phyloP scores from a whole-genome alignment of 208 protist genomes.

The Polymyxa betae region DNA sequence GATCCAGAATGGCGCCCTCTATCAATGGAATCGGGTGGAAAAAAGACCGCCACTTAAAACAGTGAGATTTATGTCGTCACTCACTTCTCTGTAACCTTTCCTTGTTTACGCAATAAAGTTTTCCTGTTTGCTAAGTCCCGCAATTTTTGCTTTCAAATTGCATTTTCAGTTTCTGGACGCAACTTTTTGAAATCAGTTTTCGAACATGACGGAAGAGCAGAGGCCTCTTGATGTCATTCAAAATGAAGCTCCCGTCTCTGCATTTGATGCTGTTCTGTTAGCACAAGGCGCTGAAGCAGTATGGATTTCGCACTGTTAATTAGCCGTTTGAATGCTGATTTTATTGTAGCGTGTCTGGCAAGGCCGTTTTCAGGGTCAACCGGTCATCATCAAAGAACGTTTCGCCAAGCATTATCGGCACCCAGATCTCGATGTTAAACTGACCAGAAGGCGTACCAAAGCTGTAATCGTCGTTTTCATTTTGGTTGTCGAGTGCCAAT shows the following conservation, averaged over 20 bases:
- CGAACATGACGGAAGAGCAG: too few species aligned
- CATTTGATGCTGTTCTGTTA: background rate
- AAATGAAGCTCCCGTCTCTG: background rate
- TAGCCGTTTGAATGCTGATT: background rate
- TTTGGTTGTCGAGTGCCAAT: background rate
- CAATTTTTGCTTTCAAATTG: too few species aligned
- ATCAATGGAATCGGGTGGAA: too few species aligned
- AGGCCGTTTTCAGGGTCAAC: background rate
- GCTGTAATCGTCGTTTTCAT: background rate
- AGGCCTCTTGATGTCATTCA: background rate
- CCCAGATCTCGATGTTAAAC: constrained; percentile 71
- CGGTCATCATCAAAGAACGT: constrained; percentile 76
- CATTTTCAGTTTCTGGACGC: too few species aligned
- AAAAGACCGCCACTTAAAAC: too few species aligned
- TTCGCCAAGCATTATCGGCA: constrained; percentile 79
- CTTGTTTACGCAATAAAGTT: too few species aligned
- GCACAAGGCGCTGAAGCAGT: constrained; percentile 43
- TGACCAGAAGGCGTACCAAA: constrained; percentile 58
- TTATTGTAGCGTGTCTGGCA: constrained; percentile 39
- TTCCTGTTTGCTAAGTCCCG: too few species aligned
- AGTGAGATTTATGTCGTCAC: too few species aligned
- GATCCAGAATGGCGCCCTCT: too few species aligned
- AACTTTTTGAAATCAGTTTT: too few species aligned
- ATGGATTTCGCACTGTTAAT: background rate
- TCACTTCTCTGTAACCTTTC: too few species aligned